Base-by-base conservation (phyloP, 2,329 filamentous ascomycete species). In the Aspergillus versicolor region DNA sequence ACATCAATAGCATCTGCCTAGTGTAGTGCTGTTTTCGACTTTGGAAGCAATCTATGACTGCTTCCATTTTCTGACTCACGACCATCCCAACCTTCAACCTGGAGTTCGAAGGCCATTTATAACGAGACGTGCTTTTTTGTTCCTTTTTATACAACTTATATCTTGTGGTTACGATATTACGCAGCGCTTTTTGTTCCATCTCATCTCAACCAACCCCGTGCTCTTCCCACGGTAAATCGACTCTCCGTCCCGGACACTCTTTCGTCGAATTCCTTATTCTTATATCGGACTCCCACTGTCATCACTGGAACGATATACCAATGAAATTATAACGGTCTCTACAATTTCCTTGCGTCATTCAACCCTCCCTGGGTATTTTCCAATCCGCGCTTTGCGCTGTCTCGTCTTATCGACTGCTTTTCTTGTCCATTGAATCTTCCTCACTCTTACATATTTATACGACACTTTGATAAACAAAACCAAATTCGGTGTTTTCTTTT, bases 251-350 rank as follows among this genome's bases (percentile, higher is more conserved):
- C 58, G 27, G 57, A 63, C 60, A 64, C 58, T 65, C 60, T 65
- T 62, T 65, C 53, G 52, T 47, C 58, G 54, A 50, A 58, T 37
- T 24, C 56, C 54, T 58, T 61, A 62, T 52, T 56, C 34, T 61
- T 61, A 51, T 59, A 52, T 54, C 59, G 38, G 63, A 63, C 61
- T 50, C 37, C 54, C 46, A 49, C 61, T 62, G 51, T 56, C 53
- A 57, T 58, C 58, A 65, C 63, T 63, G 61, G 66, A 68, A 73
- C 69, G 67, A 74, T 63, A 71, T 68, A 69, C 70, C 65, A 70
- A 75, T 75, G 72, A 71, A 68, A 66, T 67, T 63, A 74, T 75
- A 74, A 74, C 73, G 70, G 70, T 74, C 70, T 69, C 66, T 71
- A 67, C 65, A 62, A 56, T 67, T 71, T 70, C 68, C 67, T 69